Evolutionary conservation across 345 rosid species (phyloP).

Genomic region (Eucalyptus virginea): DNA sequence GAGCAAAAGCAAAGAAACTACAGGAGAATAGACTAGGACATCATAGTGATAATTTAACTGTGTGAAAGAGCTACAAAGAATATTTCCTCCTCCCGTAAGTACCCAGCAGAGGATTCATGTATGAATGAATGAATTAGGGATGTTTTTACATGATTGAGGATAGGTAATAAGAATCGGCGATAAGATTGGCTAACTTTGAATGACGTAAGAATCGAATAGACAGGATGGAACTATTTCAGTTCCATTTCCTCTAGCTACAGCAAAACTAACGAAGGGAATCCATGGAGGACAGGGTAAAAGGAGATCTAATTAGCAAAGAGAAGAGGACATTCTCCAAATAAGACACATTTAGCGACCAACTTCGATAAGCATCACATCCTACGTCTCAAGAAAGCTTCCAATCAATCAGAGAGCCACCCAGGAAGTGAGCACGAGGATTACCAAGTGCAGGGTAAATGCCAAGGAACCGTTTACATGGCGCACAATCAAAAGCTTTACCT

Average conservation of each 20-base stretch:
- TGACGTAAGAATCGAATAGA: slow-evolving; percentile 22
- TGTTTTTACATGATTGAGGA: slow-evolving; percentile 17
- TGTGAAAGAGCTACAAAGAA: not conserved
- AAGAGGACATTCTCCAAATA: slow-evolving; percentile 15
- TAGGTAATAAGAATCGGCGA: not conserved
- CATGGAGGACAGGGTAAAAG: not conserved
- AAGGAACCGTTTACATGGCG: slow-evolving; percentile 24
- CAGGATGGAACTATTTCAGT: slow-evolving; percentile 12
- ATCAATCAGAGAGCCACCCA: not conserved
- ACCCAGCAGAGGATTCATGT: not conserved
- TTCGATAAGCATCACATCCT: slow-evolving; percentile 11
- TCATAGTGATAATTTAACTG: not conserved
- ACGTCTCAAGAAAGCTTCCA: slow-evolving; percentile 1
- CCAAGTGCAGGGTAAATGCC: not conserved
- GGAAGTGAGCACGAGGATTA: not conserved
- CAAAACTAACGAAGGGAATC: not conserved
- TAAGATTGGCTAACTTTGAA: not conserved
- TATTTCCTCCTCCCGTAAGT: slow-evolving; percentile 1
- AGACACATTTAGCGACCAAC: slow-evolving; percentile 19
- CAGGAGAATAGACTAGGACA: slow-evolving; percentile 12
- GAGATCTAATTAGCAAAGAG: slow-evolving; percentile 8
- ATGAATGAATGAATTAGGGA: not conserved
- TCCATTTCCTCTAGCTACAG: not conserved
- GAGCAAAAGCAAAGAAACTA: not conserved
- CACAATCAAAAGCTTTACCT: not conserved